Percentiles rank a stretch among this genome's conserved stretches.
phyloP scores from a whole-genome alignment of 2,329 filamentous ascomycete species.

The Paecilomyces sp. region DNA sequence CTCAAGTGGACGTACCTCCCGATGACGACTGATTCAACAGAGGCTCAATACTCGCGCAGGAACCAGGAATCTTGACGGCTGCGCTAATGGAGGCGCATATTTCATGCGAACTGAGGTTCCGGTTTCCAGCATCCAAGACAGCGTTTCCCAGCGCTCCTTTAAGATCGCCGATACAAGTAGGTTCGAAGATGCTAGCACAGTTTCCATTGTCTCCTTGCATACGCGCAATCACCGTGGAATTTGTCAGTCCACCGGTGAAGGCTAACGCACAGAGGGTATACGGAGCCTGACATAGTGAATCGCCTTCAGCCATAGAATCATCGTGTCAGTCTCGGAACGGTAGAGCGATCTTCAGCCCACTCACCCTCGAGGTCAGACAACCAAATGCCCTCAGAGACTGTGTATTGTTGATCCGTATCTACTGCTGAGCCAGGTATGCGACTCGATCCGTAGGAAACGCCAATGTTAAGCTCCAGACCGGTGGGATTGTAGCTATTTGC shows the following conservation, averaged over 20 bases:
- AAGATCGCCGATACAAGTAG: neutral
- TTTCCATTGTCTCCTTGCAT: neutral
- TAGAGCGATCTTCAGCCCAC: neutral
- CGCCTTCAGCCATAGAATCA: neutral
- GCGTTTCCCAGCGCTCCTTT: neutral
- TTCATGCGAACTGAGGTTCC: neutral
- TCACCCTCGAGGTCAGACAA: neutral
- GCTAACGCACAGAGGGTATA: constrained; percentile 1
- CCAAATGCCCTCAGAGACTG: neutral
- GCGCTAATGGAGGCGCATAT: neutral
- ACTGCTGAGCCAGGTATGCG: neutral
- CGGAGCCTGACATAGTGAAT: neutral
- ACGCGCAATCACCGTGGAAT: neutral
- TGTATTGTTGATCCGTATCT: neutral
- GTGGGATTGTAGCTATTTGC: neutral
- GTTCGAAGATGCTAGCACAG: neutral
- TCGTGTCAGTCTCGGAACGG: neutral
- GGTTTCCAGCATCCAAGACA: neutral
- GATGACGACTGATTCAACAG: neutral
- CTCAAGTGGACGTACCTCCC: neutral
- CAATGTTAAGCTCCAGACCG: neutral
- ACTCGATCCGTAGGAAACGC: neutral
- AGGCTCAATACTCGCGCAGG: neutral
- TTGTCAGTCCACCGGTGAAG: neutral
- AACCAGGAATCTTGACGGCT: neutral